Conservation (phyloP, 148 eudicot species). For the Bassia scoparia region DNA sequence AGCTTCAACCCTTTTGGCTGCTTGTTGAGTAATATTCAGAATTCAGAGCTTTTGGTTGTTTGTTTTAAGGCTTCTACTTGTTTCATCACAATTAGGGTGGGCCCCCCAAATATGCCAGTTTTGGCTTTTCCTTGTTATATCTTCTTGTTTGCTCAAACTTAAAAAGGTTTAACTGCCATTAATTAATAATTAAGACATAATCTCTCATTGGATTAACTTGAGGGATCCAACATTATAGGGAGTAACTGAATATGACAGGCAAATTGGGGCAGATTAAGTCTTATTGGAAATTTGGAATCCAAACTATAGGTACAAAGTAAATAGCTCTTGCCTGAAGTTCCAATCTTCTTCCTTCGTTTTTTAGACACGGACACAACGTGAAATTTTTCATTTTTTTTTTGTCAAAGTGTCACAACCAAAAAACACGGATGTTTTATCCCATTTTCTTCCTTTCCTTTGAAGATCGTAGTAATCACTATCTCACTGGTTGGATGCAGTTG, state of each 20-base stretch:
- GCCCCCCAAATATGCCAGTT: constrained; percentile 19
- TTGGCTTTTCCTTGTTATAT: constrained; percentile 13
- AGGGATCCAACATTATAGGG: neutral
- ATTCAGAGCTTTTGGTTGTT: constrained; percentile 29
- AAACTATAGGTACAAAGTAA: neutral
- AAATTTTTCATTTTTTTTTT: too few relatives aligned
- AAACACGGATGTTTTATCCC: too few relatives aligned
- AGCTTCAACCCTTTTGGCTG: constrained; percentile 29
- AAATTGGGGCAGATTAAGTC: too few relatives aligned
- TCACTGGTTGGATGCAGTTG: too few relatives aligned
- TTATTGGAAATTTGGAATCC: too few relatives aligned
- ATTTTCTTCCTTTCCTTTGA: too few relatives aligned
- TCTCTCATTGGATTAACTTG: neutral
- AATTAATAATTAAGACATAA: neutral
- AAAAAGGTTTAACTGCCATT: constrained; percentile 10
- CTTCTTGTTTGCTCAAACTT: constrained; percentile 7
- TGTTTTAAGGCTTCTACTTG: constrained; percentile 10
- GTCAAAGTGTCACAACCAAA: too few relatives aligned
- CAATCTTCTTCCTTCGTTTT: neutral
- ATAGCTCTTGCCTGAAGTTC: neutral
- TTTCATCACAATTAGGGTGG: constrained; percentile 18
- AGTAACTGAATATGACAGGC: constrained; percentile 13
- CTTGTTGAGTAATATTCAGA: constrained; percentile 23
- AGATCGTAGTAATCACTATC: too few relatives aligned
- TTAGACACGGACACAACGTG: too few relatives aligned